Percentiles rank a stretch among this genome's conserved stretches.
Evolutionary conservation across 1,139 yeast genomes (phyloP).

Genomic region (Keqinozyma sinolaborantium): DNA sequence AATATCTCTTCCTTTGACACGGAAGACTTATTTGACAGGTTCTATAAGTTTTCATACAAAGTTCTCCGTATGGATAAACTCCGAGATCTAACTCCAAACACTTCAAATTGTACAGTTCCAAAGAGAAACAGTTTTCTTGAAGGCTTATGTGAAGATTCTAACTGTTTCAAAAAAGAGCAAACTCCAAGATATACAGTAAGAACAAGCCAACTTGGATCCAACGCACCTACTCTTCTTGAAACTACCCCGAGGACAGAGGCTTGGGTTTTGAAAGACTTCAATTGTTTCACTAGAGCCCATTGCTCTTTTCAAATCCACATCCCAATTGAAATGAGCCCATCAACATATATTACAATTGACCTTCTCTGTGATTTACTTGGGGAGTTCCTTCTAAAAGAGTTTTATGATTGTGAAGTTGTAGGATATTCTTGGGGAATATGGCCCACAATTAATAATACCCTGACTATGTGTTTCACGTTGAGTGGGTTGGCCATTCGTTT

Average conservation of each 20-base stretch:
- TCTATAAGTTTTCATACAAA: slow-evolving; percentile 17
- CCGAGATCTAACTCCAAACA: too few species aligned
- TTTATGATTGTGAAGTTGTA: slow-evolving; percentile 50
- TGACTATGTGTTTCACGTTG: slow-evolving; percentile 45
- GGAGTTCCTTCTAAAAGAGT: slow-evolving; percentile 24
- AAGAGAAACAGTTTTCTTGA: too few species aligned
- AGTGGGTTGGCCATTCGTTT: slow-evolving; percentile 47
- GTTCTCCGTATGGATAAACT: slow-evolving; percentile 9
- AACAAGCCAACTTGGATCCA: slow-evolving; percentile 6
- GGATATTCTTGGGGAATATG: slow-evolving; percentile 54
- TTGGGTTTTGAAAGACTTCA: slow-evolving; percentile 44
- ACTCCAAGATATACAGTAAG: slow-evolving; percentile 5
- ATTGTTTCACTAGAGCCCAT: slow-evolving; percentile 21
- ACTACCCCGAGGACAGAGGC: slow-evolving; percentile 27
- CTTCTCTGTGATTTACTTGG: slow-evolving; percentile 46
- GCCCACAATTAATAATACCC: slow-evolving; percentile 49
- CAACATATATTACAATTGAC: slow-evolving; percentile 30
- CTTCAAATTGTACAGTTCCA: too few species aligned
- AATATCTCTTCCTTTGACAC: too few species aligned
- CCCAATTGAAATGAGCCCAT: slow-evolving; percentile 2
- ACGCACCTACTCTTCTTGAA: slow-evolving; percentile 8
- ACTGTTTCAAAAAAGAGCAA: too few species aligned
- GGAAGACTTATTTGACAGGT: too few species aligned
- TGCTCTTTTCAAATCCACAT: slow-evolving; percentile 41
- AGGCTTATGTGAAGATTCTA: too few species aligned